Conservation (phyloP, 768 basidiomycete genomes). For the Holtermannia corniformis region DNA sequence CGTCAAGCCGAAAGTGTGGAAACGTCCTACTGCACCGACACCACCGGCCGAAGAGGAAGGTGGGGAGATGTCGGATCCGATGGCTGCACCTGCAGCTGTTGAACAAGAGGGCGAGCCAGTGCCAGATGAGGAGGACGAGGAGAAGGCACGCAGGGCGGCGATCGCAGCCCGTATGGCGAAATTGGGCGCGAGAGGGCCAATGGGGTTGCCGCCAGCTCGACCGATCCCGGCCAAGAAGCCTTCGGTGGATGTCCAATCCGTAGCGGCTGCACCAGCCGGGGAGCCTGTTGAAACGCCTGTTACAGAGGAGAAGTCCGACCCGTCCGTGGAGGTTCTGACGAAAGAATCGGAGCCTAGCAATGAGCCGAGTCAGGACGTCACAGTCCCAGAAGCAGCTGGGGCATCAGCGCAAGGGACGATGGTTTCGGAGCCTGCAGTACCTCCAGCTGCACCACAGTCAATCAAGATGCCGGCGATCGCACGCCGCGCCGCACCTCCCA, state of each 20-base stretch:
- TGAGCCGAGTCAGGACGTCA: too few relatives aligned
- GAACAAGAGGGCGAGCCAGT: constrained; percentile 51
- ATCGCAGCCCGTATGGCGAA: constrained; percentile 90
- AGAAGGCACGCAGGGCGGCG: constrained; percentile 53
- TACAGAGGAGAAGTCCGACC: constrained; percentile 1
- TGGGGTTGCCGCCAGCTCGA: constrained; percentile 60
- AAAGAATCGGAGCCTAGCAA: too few relatives aligned
- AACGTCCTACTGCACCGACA: constrained; percentile 45
- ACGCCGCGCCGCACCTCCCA: constrained; percentile 64
- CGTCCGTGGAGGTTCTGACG: too few relatives aligned
- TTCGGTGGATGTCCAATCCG: neutral
- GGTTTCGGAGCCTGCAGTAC: constrained; percentile 4
- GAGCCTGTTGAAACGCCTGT: too few relatives aligned
- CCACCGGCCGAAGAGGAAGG: constrained; percentile 18
- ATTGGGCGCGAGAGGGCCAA: constrained; percentile 57
- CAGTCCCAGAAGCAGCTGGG: too few relatives aligned
- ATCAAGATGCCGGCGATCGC: constrained; percentile 71
- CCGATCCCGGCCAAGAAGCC: constrained; percentile 51
- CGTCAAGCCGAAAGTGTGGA: constrained; percentile 68
- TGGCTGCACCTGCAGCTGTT: constrained; percentile 23
- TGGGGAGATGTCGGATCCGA: neutral
- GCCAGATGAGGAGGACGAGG: constrained; percentile 24
- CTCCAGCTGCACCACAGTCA: constrained; percentile 21
- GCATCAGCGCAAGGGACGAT: too few relatives aligned
- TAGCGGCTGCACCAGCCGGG: too few relatives aligned